Evolutionary conservation across 2,329 filamentous ascomycete genomes (phyloP), one percentile per base, ranked within the genome.

Genomic region (Nigrospora sphaerica): DNA sequence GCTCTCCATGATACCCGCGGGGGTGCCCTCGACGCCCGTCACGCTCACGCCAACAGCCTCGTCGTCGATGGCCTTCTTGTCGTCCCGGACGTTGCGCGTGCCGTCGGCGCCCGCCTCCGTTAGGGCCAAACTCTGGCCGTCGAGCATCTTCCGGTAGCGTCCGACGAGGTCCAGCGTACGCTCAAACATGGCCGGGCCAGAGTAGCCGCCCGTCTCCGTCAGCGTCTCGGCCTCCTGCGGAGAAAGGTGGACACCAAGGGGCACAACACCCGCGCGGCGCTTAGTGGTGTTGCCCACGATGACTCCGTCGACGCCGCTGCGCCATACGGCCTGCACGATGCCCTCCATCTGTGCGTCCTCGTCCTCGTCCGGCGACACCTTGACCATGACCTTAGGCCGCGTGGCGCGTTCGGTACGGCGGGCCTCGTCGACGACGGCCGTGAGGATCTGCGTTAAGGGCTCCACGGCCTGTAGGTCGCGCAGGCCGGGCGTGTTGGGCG

Each of bases 231-330:
- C 74, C 62, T 98, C 92, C 52, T 78, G 73, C 2, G 71, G 58
- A 0, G 83, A 78, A 23, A 95, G 73, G 32, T 71, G 65, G 53
- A 85, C 78, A 23, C 85, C 83, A 19, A 75, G 68, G 0, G 90
- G 85, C 1, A 92, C 62, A 3, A 91, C 70, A 4, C 82, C 83
- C 0, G 83, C 78, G 38, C 93, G 78, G 53, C 84, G 80, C 68
- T 93, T 95, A 3, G 93, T 98, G 0, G 93, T 98, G 71, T 98
- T 98, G 12, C 92, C 93, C 4, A 98, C 92, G 51, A 98, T 96
- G 33, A 98, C 82, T 28, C 93, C 93, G 57, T 96, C 91, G 2
- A 97, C 91, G 7, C 91, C 91, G 49, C 87, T 89, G 54, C 75
- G 74, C 73, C 82, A 86, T 12, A 95, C 83, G 0, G 91, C 91